These are phyloP conservation scores for Pugionium cornutum DNA, from an alignment of 345 rosid species.

Conservation along the genomic window DNA sequence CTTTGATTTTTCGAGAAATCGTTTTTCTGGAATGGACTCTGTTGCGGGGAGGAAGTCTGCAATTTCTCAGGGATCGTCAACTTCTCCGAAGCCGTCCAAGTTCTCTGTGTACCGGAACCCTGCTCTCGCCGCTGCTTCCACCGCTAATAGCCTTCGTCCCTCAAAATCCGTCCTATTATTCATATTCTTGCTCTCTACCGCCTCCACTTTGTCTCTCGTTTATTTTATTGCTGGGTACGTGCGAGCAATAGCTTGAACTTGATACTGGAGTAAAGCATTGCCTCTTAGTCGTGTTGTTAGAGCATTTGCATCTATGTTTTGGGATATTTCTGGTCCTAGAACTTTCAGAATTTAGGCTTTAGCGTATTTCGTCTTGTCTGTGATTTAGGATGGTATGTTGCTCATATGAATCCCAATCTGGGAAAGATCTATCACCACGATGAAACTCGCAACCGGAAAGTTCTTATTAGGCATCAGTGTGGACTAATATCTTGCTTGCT, in stretches of 20 bases:
- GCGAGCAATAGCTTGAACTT: slow-evolving; percentile 14
- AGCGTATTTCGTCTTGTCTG: neutral
- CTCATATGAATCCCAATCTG: slow-evolving; percentile 10
- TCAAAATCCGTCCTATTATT: slow-evolving; percentile 58
- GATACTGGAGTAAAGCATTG: slow-evolving; percentile 15
- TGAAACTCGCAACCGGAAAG: neutral
- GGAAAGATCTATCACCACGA: slow-evolving; percentile 7
- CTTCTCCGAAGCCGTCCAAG: slow-evolving; percentile 53
- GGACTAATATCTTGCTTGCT: slow-evolving; percentile 8
- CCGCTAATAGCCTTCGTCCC: slow-evolving; percentile 72
- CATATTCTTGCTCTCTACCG: slow-evolving; percentile 58
- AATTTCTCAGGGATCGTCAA: slow-evolving; percentile 33
- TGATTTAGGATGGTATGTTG: neutral
- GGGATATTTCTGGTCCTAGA: slow-evolving; percentile 26
- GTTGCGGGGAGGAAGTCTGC: slow-evolving; percentile 24
- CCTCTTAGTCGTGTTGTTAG: slow-evolving; percentile 2
- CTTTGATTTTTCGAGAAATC: slow-evolving; percentile 1
- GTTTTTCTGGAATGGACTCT: slow-evolving; percentile 30
- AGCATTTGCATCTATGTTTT: slow-evolving; percentile 4
- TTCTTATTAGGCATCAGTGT: neutral
- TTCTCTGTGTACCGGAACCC: slow-evolving; percentile 86
- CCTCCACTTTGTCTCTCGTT: slow-evolving; percentile 62
- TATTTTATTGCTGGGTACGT: slow-evolving; percentile 57
- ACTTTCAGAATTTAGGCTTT: slow-evolving; percentile 5
- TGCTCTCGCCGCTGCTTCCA: slow-evolving; percentile 68